Conservation (phyloP, 768 basidiomycete genomes). For the Termitomyces sp. region DNA sequence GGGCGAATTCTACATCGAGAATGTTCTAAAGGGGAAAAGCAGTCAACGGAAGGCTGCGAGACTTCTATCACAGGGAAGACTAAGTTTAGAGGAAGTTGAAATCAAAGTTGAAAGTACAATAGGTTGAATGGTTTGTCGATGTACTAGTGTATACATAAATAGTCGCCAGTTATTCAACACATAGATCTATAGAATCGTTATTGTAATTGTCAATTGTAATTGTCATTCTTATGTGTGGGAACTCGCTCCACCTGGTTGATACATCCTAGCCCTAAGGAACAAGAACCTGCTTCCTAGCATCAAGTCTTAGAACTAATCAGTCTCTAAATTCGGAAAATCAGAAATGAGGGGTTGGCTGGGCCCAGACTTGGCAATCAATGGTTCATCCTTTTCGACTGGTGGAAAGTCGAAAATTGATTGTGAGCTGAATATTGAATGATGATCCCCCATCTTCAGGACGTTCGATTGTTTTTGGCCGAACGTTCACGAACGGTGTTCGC, state of each 20-base stretch:
- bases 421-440: too few relatives aligned
- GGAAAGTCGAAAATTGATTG: too few relatives aligned
- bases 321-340: too few relatives aligned
- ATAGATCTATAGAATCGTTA: neutral
- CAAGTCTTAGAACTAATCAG: too few relatives aligned
- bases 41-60: constrained; percentile 32
- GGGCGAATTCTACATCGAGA: constrained; percentile 95
- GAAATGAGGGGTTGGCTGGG: too few relatives aligned
- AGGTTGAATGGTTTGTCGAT: neutral
- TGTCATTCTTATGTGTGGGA: neutral
- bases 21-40: constrained; percentile 66
- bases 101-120: neutral
- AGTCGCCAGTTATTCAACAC: neutral
- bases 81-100: neutral
- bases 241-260: too few relatives aligned
- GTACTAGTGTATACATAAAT: too few relatives aligned
- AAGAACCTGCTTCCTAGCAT: too few relatives aligned
- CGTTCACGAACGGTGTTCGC: neutral
- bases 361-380: too few relatives aligned
- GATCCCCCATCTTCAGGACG: neutral
- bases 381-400: too few relatives aligned
- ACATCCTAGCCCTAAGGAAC: too few relatives aligned
- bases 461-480: neutral
- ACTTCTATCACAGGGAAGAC: constrained; percentile 14
- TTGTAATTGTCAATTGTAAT: too few relatives aligned